Evolutionary conservation across 2,329 filamentous ascomycete genomes (phyloP), one percentile per base, ranked within the genome.

Genomic region (Cladosporium colombiae): DNA sequence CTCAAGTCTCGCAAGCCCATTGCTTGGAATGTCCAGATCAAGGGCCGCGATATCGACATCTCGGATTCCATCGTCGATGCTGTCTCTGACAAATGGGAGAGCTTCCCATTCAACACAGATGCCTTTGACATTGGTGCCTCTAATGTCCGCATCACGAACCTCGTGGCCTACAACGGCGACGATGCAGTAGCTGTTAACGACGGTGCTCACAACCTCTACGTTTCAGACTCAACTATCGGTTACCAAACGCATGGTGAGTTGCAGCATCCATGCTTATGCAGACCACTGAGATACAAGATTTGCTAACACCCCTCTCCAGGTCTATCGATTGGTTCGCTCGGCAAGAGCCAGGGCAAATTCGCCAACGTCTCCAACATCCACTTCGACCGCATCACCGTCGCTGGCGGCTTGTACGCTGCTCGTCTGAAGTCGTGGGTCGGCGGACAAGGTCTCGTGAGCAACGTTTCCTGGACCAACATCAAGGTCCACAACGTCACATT

Each of bases 381-480:
- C 44, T 82, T 82, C 62, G 75, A 80, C 66, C 76, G 81, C 62
- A 74, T 81, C n/a, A 80, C 78, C 0, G 78, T 81, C 18, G 73
- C 77, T 16, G 74, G 79, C 35, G 78, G 75, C 1, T 68, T 82
- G 10, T 82, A 82, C 61, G 80, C 73, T 1, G 75, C 80, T 5
- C 76, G 79, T 2, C 80, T 82, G 75, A 82, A 81, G 71, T 80
- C 78, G 14, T 81, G 79, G 78, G 68, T 73, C 18, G 79, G 79
- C 6, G 80, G 80, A 0, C 73, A 78, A 65, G 80, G 80, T 2
- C 72, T 82, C 6, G 79, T 75, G 6, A 78, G 76, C 69, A 80
- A 81, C 61, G 74, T 82, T 53, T 79, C 76, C 35, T 82, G 81
- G 81, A 76, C 74, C 61, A 80, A 82, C 66, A 79, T 82, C 62